Conservation (phyloP, 106 monocot genomes). For the Triglochin maritima region DNA sequence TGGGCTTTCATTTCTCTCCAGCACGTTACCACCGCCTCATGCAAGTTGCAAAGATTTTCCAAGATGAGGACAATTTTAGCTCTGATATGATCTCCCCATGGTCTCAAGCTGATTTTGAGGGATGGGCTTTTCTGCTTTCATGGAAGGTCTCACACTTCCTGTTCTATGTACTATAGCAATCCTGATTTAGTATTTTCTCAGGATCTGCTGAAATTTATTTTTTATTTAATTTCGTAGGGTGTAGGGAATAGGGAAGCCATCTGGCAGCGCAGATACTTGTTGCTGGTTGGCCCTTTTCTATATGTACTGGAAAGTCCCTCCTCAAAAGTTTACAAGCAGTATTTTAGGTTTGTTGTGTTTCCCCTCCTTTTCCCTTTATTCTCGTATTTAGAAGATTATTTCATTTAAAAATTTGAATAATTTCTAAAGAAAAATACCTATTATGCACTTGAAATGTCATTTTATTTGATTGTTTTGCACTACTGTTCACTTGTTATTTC, state of each 20-base stretch:
- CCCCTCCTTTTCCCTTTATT: not conserved
- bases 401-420: not conserved
- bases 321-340: conserved; percentile 78
- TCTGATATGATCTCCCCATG: conserved; percentile 39
- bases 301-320: conserved; percentile 74
- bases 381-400: not conserved
- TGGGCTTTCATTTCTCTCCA: conserved; percentile 92
- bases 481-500: not conserved
- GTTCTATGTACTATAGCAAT: not conserved
- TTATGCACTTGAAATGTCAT: not conserved
- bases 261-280: conserved; percentile 85
- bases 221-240: conserved; percentile 39
- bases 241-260: conserved; percentile 93
- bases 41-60: conserved; percentile 75
- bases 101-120: conserved; percentile 85
- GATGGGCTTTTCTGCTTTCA: conserved; percentile 76
- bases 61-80: conserved; percentile 28
- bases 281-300: conserved; percentile 81
- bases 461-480: too few species aligned
- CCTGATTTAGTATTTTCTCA: not conserved
- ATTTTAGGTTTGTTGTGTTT: conserved; percentile 43
- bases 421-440: not conserved
- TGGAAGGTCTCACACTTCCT: conserved; percentile 67
- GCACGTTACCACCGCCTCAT: conserved; percentile 91
- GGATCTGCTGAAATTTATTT: too few species aligned